Evolutionary conservation across 371 early-diverging fungal genomes (phyloP).

Genomic region (Quaeritorhiza haematococci): DNA sequence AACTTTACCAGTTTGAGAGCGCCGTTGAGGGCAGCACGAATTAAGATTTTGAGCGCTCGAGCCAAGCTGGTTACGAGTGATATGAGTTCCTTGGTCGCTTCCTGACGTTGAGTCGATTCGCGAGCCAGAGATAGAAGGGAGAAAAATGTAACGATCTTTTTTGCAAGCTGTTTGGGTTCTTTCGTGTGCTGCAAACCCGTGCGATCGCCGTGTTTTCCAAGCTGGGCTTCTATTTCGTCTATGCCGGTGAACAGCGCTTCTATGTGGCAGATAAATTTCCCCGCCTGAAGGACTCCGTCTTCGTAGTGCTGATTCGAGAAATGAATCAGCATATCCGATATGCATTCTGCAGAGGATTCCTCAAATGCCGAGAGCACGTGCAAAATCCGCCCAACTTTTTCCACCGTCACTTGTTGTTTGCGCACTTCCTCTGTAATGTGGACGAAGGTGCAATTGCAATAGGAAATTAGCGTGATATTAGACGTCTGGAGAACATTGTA

Average conservation of each 20-base stretch:
- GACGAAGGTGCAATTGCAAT: not conserved
- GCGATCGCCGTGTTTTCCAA: slow-evolving; percentile 48
- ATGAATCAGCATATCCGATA: slow-evolving; percentile 91
- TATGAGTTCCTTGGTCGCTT: slow-evolving; percentile 77
- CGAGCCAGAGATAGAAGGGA: slow-evolving; percentile 78
- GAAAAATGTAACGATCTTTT: slow-evolving; percentile 88
- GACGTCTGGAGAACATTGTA: not conserved
- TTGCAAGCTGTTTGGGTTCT: slow-evolving; percentile 88
- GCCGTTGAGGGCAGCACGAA: slow-evolving; percentile 83
- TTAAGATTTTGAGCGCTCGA: slow-evolving; percentile 84
- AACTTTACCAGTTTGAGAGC: slow-evolving; percentile 70
- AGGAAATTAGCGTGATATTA: not conserved
- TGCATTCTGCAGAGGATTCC: slow-evolving; percentile 94
- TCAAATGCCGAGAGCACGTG: slow-evolving; percentile 91
- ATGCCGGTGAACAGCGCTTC: slow-evolving; percentile 88
- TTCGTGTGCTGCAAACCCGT: slow-evolving; percentile 40
- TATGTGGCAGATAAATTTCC: slow-evolving; percentile 86
- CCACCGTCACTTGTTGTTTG: slow-evolving; percentile 52
- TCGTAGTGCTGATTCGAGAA: slow-evolving; percentile 79
- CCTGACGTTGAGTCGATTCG: slow-evolving; percentile 39
- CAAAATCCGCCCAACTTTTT: slow-evolving; percentile 88
- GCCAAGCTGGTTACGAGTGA: slow-evolving; percentile 89
- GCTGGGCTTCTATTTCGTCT: slow-evolving; percentile 70
- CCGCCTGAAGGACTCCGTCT: slow-evolving; percentile 84
- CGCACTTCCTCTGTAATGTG: slow-evolving; percentile 23